These are phyloP conservation scores for Phaeomoniella chlamydospora DNA, from an alignment of 2,329 filamentous ascomycete species.

Conservation along the genomic window DNA sequence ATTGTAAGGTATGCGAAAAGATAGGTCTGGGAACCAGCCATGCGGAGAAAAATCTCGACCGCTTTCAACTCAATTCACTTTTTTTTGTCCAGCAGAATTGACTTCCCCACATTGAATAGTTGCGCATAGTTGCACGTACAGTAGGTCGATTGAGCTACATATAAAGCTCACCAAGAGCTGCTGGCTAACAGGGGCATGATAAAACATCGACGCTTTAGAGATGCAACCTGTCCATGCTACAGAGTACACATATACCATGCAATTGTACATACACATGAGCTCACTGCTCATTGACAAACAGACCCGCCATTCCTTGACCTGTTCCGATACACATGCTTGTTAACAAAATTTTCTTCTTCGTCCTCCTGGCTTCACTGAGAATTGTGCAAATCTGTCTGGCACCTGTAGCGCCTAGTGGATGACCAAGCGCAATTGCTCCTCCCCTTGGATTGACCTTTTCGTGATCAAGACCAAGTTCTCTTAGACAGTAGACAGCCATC, in stretches of 20 bases:
- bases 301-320: slow-evolving; percentile 51
- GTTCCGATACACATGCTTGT: slow-evolving; percentile 79
- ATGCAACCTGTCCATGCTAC: no score
- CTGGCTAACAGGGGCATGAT: no score
- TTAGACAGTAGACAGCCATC: slow-evolving; percentile 89
- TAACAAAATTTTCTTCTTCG: slow-evolving; percentile 79
- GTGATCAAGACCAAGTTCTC: slow-evolving; percentile 48
- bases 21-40: neutral
- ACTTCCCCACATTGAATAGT: neutral
- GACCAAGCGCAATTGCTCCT: slow-evolving; percentile 82
- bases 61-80: neutral
- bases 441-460: slow-evolving; percentile 83
- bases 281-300: slow-evolving; percentile 53
- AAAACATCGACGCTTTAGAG: no score
- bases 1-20: neutral
- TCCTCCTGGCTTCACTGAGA: slow-evolving; percentile 66
- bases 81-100: neutral
- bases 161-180: no score
- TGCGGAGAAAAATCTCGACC: neutral
- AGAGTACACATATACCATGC: no score
- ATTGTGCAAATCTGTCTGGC: slow-evolving; percentile 85
- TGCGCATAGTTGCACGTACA: no score
- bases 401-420: slow-evolving; percentile 80
- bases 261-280: neutral
- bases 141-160: no score